Conservation (phyloP, 2,329 filamentous ascomycete species). For the Aspergillus pseudotamarii region DNA sequence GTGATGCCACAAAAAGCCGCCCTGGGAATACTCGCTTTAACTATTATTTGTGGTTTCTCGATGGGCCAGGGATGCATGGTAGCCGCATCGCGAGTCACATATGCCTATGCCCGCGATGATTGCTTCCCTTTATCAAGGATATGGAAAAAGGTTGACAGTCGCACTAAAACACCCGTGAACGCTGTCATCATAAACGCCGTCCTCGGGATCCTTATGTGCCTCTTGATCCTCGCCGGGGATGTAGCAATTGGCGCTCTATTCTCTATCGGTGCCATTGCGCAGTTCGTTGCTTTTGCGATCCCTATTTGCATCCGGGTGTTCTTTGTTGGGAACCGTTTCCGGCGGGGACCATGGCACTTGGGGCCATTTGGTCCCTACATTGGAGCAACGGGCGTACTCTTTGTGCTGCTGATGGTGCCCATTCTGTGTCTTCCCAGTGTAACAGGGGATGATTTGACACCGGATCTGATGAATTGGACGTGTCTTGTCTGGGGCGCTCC, state of each 20-base stretch:
- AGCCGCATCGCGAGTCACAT: slow-evolving; percentile 67
- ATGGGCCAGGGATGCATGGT: slow-evolving; percentile 78
- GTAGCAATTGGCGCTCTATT: slow-evolving; percentile 69
- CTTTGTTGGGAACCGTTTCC: slow-evolving; percentile 64
- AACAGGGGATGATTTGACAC: slow-evolving; percentile 57
- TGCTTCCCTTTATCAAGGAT: slow-evolving; percentile 65
- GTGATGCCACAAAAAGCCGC: slow-evolving; percentile 63
- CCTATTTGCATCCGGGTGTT: slow-evolving; percentile 49
- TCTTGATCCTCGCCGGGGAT: slow-evolving; percentile 67
- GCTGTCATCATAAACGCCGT: slow-evolving; percentile 68
- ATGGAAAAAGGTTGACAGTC: slow-evolving; percentile 62
- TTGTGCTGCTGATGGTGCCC: slow-evolving; percentile 68
- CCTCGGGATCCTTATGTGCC: slow-evolving; percentile 62
- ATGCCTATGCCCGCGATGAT: slow-evolving; percentile 72
- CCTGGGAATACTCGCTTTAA: slow-evolving; percentile 65
- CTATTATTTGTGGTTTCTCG: slow-evolving; percentile 69
- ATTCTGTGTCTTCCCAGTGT: slow-evolving; percentile 67
- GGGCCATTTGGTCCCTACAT: slow-evolving; percentile 61
- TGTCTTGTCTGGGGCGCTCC: slow-evolving; percentile 66
- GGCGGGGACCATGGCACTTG: slow-evolving; percentile 69
- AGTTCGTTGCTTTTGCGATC: slow-evolving; percentile 59
- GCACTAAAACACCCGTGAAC: slow-evolving; percentile 69
- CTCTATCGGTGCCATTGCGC: slow-evolving; percentile 69
- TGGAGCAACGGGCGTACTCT: slow-evolving; percentile 59
- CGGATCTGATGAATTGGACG: slow-evolving; percentile 68